Conservation (phyloP, 805 yeast genomes). For the Soucietia sequanensis region DNA sequence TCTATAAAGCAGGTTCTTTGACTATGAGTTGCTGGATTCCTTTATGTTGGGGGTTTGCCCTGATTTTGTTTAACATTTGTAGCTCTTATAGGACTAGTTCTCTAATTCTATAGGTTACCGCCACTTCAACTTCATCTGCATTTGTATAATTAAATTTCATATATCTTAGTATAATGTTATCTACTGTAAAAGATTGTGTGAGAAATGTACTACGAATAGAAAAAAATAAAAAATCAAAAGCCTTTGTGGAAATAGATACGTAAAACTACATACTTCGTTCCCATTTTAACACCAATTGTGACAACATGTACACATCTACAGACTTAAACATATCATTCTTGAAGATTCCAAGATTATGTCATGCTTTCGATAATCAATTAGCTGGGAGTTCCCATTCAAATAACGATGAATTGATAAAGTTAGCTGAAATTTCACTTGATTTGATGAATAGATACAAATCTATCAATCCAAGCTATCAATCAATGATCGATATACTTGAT, state of each 20-base stretch:
- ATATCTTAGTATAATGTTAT: no score
- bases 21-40: conserved; percentile 97
- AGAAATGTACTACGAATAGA: no score
- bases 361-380: conserved; percentile 4
- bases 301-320: no score
- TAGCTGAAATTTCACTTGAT: conserved; percentile 4
- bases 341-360: conserved; percentile 9
- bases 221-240: no score
- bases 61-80: conserved; percentile 63
- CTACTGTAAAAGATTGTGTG: no score
- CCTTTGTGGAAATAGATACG: no score
- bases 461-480: conserved; percentile 16
- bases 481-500: conserved; percentile 7
- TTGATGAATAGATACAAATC: conserved; percentile 24
- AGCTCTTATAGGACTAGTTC: conserved; percentile 58
- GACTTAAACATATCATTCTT: conserved; percentile 6
- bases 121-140: no score
- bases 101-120: conserved; percentile 2
- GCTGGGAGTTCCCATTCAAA: not conserved
- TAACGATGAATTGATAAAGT: not conserved
- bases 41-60: conserved; percentile 71
- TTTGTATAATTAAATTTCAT: no score
- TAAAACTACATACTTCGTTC: no score
- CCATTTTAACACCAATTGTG: no score
- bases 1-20: conserved; percentile 77